Conservation (phyloP, 768 basidiomycete species). For the Podaxis sp. region DNA sequence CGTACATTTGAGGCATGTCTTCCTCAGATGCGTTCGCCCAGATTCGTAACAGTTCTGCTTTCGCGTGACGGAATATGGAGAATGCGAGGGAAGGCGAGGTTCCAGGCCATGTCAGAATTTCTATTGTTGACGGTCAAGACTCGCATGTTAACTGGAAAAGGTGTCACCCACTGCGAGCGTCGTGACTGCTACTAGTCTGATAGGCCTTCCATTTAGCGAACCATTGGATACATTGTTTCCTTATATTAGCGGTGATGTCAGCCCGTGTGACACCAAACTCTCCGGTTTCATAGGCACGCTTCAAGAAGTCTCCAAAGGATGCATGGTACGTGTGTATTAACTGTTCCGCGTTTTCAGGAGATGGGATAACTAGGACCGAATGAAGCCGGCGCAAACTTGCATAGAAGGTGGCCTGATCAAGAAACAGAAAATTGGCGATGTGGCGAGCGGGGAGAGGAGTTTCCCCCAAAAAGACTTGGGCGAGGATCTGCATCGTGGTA, state of each 20-base stretch:
- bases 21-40: neutral
- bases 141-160: too few relatives aligned
- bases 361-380: neutral
- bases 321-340: neutral
- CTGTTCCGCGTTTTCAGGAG: neutral
- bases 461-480: neutral
- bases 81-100: too few relatives aligned
- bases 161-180: too few relatives aligned
- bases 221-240: too few relatives aligned
- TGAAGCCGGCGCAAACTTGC: neutral
- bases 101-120: too few relatives aligned
- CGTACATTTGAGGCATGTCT: neutral
- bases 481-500: neutral
- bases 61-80: too few relatives aligned
- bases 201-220: too few relatives aligned
- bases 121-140: too few relatives aligned
- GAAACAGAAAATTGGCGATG: neutral
- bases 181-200: too few relatives aligned
- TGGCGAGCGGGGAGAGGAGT: neutral
- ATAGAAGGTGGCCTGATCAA: neutral
- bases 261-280: too few relatives aligned
- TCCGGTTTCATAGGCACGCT: neutral
- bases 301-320: neutral
- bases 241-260: too few relatives aligned
- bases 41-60: too few relatives aligned